These are phyloP conservation scores for Priceomyces castillae DNA, from an alignment of 805 yeast species.

Conservation along the genomic window DNA sequence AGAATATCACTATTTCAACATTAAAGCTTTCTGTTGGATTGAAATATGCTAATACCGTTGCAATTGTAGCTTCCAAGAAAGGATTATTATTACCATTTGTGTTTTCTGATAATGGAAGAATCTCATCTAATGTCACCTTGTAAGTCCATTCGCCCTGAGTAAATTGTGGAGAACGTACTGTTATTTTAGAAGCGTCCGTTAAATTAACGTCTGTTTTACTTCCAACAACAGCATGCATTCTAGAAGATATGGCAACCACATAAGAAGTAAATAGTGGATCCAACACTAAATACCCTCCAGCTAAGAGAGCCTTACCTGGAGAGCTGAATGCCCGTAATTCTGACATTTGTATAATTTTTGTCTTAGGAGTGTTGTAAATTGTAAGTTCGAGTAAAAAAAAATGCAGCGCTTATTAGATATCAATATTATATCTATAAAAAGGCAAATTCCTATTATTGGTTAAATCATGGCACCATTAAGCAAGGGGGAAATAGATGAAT, in stretches of 20 bases:
- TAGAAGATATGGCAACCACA: conserved; percentile 82
- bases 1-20: conserved; percentile 59
- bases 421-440: neutral
- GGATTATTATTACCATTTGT: conserved; percentile 53
- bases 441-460: neutral
- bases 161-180: conserved; percentile 76
- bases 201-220: neutral
- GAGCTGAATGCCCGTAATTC: conserved; percentile 66
- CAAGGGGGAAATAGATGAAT: conserved; percentile 10
- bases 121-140: conserved; percentile 18
- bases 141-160: conserved; percentile 67
- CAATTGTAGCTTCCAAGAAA: conserved; percentile 64
- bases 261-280: conserved; percentile 73
- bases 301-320: conserved; percentile 92
- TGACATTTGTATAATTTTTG: conserved; percentile 8
- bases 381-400: neutral
- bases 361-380: neutral
- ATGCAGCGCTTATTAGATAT: neutral
- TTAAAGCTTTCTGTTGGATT: conserved; percentile 28
- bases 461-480: neutral
- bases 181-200: conserved; percentile 23
- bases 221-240: conserved; percentile 75
- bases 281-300: conserved; percentile 91
- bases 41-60: conserved; percentile 54
- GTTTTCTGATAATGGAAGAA: conserved; percentile 21